phyloP scores from a whole-genome alignment of 2,329 filamentous ascomycete species.

The Sclerotinia glacialis region DNA sequence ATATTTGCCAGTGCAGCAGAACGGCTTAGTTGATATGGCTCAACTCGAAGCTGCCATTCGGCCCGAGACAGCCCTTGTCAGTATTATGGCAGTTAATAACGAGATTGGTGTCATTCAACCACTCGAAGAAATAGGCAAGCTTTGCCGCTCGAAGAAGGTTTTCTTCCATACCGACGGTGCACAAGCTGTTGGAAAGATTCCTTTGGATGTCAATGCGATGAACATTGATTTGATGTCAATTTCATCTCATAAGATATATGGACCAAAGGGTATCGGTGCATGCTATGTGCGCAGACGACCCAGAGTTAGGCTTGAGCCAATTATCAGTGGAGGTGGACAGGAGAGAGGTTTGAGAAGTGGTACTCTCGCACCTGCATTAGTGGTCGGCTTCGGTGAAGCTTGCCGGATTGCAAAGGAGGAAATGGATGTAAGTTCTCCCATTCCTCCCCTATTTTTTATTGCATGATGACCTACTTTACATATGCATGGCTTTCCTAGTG shows the following conservation, averaged over 20 bases:
- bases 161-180: conserved; percentile 98
- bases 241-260: conserved; percentile 97
- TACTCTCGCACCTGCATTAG: conserved; percentile 82
- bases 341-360: conserved; percentile 93
- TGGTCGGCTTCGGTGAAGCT: conserved; percentile 92
- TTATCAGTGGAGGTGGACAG: conserved; percentile 95
- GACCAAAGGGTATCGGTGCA: conserved; percentile 93
- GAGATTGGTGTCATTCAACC: conserved; percentile 99
- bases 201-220: conserved; percentile 94
- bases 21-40: conserved; percentile 80
- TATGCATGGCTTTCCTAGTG: conserved; percentile 91
- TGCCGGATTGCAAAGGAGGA: conserved; percentile 89
- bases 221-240: conserved; percentile 99
- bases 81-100: conserved; percentile 99
- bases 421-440: conserved; percentile 67
- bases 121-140: conserved; percentile 84
- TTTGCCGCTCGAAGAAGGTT: conserved; percentile 87
- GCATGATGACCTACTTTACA: conserved; percentile 78
- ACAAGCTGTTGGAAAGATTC: conserved; percentile 98
- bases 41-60: conserved; percentile 85
- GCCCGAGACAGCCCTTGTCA: conserved; percentile 87
- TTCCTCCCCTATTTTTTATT: conserved; percentile 27
- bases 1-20: conserved; percentile 87
- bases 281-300: conserved; percentile 93
- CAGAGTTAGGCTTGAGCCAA: conserved; percentile 87